Evolutionary conservation across 495 filamentous ascomycete species (phyloP), one percentile per base, ranked within the genome.

Genomic region (Talaromyces trachyspermus): DNA sequence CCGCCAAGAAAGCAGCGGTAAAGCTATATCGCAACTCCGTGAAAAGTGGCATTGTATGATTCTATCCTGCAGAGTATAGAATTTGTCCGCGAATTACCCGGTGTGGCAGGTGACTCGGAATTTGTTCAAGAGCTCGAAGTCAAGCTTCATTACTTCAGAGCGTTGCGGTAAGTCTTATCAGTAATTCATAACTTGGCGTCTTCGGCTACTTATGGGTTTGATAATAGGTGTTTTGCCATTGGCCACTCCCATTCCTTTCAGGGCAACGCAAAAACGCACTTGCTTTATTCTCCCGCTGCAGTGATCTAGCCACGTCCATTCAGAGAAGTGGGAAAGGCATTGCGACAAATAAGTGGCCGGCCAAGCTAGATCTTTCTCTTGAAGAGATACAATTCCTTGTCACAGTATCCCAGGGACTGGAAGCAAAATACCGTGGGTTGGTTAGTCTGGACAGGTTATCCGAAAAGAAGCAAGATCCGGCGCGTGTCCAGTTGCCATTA

Each of bases 21-120:
- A 78, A 52, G 89, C 88, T 56, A 64, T 95, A 41, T 81, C 83
- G 10, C 80, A 81, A 49, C 69, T 99, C 14, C 86, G 88, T 57
- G 94, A 97, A 58, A 82, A 87, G 84, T 89, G 10, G 89, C 87
- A 2, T 72, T 97, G n/a, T 97, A 96, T 60, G 89, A 97, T 57
- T 86, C 88, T 19, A 95, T 83, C 4, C 62, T 99, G 10, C 84
- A 83, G 55, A 95, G 87, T 64, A 67, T 99, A 48, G 88, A 97
- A 42, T 89, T 90, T 17, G 80, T 95, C 53, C 85, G 86, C 51
- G 86, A 92, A 46, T 74, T 99, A 9, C 85, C 89, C 0, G 94
- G 94, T 60, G 83, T 95, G 19, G 89, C 86, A n/a, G 84, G 87
- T 18, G 94, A 99, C 57, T 74, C 82, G 33, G 65, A 65, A 12